Percentiles rank a stretch among this genome's conserved stretches.
phyloP scores from a whole-genome alignment of 345 rosid genomes.

The Eucalyptus fibrosa region DNA sequence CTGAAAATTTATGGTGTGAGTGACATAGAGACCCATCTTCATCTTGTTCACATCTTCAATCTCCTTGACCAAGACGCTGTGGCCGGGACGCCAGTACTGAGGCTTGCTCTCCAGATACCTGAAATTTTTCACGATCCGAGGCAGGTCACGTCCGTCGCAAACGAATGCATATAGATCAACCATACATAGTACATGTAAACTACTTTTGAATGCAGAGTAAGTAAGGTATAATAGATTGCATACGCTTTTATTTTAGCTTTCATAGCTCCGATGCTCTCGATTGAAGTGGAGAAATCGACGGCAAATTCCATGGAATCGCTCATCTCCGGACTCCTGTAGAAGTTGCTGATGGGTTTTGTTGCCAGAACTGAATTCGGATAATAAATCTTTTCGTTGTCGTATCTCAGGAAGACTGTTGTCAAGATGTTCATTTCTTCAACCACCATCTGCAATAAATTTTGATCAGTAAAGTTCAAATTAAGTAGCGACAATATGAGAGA shows the following conservation, averaged over 20 bases:
- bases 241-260: slow-evolving; percentile 34
- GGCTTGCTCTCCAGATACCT: slow-evolving; percentile 59
- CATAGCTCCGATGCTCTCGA: slow-evolving; percentile 34
- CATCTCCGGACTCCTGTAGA: slow-evolving; percentile 72
- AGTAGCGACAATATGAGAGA: not conserved
- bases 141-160: not conserved
- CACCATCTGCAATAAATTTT: slow-evolving; percentile 24
- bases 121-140: not conserved
- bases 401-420: slow-evolving; percentile 55
- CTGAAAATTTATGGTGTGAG: slow-evolving; percentile 54
- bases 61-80: slow-evolving; percentile 41
- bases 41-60: slow-evolving; percentile 60
- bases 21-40: slow-evolving; percentile 40
- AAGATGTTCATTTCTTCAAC: slow-evolving; percentile 68
- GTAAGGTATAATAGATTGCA: not conserved
- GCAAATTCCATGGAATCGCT: slow-evolving; percentile 58
- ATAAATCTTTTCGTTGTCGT: slow-evolving; percentile 52
- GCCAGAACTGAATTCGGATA: slow-evolving; percentile 42
- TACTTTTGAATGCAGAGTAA: not conserved
- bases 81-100: slow-evolving; percentile 38
- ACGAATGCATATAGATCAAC: not conserved
- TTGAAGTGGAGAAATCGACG: slow-evolving; percentile 35
- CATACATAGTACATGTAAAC: not conserved
- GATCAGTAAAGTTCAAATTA: not conserved
- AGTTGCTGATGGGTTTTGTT: slow-evolving; percentile 43